Base-by-base conservation (phyloP, 768 basidiomycete genomes). In the Cystofilobasidium ferigula region DNA sequence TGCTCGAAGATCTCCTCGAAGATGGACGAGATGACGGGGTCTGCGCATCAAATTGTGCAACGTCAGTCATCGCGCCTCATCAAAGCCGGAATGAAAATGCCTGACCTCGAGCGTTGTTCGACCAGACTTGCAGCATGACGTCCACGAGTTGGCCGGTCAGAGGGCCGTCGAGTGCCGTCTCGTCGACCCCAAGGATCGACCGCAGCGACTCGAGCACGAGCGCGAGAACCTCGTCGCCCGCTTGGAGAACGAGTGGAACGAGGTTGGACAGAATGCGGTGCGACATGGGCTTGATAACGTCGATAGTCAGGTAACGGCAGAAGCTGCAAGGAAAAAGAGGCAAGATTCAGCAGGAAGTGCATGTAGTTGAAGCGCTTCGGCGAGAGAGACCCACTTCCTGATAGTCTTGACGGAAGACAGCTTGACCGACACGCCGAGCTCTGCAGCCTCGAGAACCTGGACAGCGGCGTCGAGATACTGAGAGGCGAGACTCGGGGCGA, bases 371-470 rank as follows among this genome's bases (percentile, higher is more conserved):
- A 43, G 28, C 12, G 32, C 87, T 88, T 64, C 24, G 64, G n/a
- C 30, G 22, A 53, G 35, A 3, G 24, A 26, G 0, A 74, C 84
- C 65, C 71, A 97, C 95, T 97, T 93, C 72, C 88, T 85, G 43
- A 97, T 81, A 2, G 94, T 91, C 75, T 89, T 88, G 32, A 98
- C 87, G 13, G 94, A 93, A 0, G 90, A 93, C 7, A 97, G 80
- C 76, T 97, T 98, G 72, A 97, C 86, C 0, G 90, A 88, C n/a
- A 91, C 80, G 32, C 83, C 82, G 4, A 86, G 84, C 30, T 83
- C 82, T 26, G 73, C 71, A 0, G 84, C 82, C 76, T 93, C 89
- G 12, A 99, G 81, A 12, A 89, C 91, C 61, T 86, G 84, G 35
- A 95, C 80, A 0, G 92, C 87, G 5, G 89, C 89, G 28, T 87